Evolutionary conservation across 371 early-diverging fungal species (phyloP).

Genomic region (Lichtheimia hyalospora): DNA sequence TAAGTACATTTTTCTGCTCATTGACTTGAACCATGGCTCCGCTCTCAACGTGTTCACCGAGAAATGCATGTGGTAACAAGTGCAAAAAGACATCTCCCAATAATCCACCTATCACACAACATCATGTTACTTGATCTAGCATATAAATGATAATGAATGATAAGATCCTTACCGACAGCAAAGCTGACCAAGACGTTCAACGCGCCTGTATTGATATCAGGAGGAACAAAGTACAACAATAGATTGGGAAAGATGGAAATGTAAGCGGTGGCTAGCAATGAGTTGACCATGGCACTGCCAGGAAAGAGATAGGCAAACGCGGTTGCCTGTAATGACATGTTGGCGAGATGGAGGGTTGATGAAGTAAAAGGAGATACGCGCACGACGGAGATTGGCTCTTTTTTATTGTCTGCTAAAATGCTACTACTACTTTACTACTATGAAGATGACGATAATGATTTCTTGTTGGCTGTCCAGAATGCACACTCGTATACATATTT

Average conservation of each 20-base stretch:
- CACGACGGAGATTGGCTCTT: no score
- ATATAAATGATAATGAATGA: no score
- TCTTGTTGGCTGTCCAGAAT: constrained; percentile 60
- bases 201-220: constrained; percentile 69
- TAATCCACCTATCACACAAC: constrained; percentile 55
- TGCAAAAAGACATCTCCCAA: constrained; percentile 88
- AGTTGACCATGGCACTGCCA: constrained; percentile 65
- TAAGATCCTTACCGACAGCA: constrained; percentile 62
- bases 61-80: constrained; percentile 78
- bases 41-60: constrained; percentile 54
- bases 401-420: no score
- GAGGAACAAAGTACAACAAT: constrained; percentile 79
- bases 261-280: constrained; percentile 79
- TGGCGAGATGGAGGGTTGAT: neutral
- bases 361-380: no score
- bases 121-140: no score
- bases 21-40: constrained; percentile 36
- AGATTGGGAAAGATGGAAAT: constrained; percentile 85
- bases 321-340: constrained; percentile 40
- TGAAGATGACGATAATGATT: neutral
- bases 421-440: no score
- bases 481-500: constrained; percentile 77
- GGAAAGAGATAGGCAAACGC: constrained; percentile 60
- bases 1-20: constrained; percentile 64
- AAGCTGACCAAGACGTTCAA: constrained; percentile 80